phyloP scores from a whole-genome alignment of 2,329 filamentous ascomycete species.

The Exophiala sp. region DNA sequence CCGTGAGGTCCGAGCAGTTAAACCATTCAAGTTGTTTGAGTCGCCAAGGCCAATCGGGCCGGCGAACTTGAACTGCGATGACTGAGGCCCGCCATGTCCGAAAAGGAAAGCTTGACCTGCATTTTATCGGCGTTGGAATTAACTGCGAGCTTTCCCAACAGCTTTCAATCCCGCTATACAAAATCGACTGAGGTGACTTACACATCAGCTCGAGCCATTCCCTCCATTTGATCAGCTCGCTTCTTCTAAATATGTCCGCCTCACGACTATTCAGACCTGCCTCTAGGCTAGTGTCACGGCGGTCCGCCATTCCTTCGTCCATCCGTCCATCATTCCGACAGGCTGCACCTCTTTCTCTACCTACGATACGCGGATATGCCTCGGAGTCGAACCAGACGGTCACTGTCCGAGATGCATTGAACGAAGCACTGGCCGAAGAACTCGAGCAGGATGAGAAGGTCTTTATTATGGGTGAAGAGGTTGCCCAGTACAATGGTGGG shows the following conservation, averaged over 20 bases:
- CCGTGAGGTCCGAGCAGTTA: no score
- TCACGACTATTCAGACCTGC: slow-evolving; percentile 63
- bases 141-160: no score
- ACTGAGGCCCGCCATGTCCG: no score
- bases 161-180: no score
- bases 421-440: slow-evolving; percentile 97
- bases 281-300: slow-evolving; percentile 58
- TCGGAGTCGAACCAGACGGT: slow-evolving; percentile 74
- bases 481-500: slow-evolving; percentile 99
- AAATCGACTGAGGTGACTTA: no score
- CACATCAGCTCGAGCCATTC: slow-evolving; percentile 29
- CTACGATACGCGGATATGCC: slow-evolving; percentile 54
- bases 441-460: slow-evolving; percentile 92
- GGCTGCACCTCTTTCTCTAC: slow-evolving; percentile 46
- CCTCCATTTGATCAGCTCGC: slow-evolving; percentile 35
- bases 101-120: no score
- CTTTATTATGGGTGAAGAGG: slow-evolving; percentile 94
- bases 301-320: slow-evolving; percentile 36
- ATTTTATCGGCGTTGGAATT: no score
- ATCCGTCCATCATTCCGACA: slow-evolving; percentile 35
- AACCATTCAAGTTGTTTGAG: no score
- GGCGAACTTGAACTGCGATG: no score
- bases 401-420: slow-evolving; percentile 94
- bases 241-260: slow-evolving; percentile 53
- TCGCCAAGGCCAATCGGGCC: no score